Evolutionary conservation across 2,329 filamentous ascomycete genomes (phyloP), one percentile per base, ranked within the genome.

Genomic region (Penicillium sp.): DNA sequence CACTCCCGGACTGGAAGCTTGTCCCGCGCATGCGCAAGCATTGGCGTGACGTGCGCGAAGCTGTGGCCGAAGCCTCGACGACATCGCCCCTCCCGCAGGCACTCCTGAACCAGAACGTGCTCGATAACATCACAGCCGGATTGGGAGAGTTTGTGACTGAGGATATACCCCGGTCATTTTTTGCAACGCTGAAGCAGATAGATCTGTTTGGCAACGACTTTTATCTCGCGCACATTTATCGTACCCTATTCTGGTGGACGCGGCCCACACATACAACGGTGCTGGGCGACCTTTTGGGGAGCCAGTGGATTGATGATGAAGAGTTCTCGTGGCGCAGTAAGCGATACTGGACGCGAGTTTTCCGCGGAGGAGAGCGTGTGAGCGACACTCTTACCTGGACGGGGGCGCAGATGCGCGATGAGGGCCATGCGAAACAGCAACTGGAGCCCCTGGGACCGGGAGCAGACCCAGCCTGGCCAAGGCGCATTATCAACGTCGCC

Each of bases 161-260:
- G 58, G 92, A 96, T 73, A 78, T 92, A 2, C 87, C 87, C 6
- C 84, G 86, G 65, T 82, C 88, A 17, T 66, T 93, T 52, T 82
- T 87, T 66, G 88, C 87, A 1, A 79, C 84, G 53, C 85, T 91
- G 64, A 99, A 99, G 79, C 84, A 86, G 17, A 75, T 99, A 67
- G 95, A 99, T 75, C 84, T 97, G 1, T 86, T 92, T 70, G 95
- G 95, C 4, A 99, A 99, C 76, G 95, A 99, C 77, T 91, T 88
- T 71, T 99, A 98, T 76, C 85, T 99, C 35, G 91, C 90, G 20
- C 95, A 99, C 75, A 92, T 97, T 59, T 97, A 96, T 76, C 86
- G 91, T 15, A 90, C 88, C 0, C 77, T 96, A 52, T 84, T 86
- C 66, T 96, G 92, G 91, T 96, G 90, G 89, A 86, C 90, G 0